Base-by-base conservation (phyloP, 495 filamentous ascomycete genomes). In the Penicillium salamii region DNA sequence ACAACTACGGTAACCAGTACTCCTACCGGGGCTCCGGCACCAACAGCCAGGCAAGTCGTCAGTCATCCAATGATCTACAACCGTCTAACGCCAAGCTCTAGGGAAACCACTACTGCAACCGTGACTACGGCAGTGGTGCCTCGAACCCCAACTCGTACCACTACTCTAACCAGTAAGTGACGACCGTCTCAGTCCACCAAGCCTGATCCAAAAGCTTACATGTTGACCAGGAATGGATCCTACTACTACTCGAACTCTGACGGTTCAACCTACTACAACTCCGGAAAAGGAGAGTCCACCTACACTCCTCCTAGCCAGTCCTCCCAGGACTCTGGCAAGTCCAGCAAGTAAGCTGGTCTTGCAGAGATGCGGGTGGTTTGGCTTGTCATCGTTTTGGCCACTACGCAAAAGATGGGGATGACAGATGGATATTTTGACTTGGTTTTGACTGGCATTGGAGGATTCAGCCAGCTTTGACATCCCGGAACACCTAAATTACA, bases 241-340 rank as follows among this genome's bases (percentile, higher is more conserved):
- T 74, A 73, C 47, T 72, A 72, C 40, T 75, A 75, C 53, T 63
- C 55, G 38, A 75, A 73, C 48, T 41, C 71, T 19, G 57, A 69
- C 33, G 67, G 68, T 13, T 69, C 65, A 19, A 71, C 52, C 1
- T 73, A 74, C 52, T 65, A 72, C 61, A 72, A 72, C 50, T 46
- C 54, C 35, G 67, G 70, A n/a, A 57, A 52, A 18, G 71, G 71
- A 1, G 37, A 46, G 1, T 47, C 61, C 1, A 53, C 3, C 2
- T 74, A 74, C 49, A 68, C 52, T 11, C 49, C 68, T 19, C 39
- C 63, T 21, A 26, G 23, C 23, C 23, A 26, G 23, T 3, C 3
- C 23, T 26, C 23, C 23, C 33, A 29, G 13, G 8, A 8, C 23
- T 46, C 43, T 34, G 13, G 6, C 7, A 15, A 36, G 34, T 36